phyloP scores from a whole-genome alignment of 108 stramenopile species.

The Cyclotella baltica region DNA sequence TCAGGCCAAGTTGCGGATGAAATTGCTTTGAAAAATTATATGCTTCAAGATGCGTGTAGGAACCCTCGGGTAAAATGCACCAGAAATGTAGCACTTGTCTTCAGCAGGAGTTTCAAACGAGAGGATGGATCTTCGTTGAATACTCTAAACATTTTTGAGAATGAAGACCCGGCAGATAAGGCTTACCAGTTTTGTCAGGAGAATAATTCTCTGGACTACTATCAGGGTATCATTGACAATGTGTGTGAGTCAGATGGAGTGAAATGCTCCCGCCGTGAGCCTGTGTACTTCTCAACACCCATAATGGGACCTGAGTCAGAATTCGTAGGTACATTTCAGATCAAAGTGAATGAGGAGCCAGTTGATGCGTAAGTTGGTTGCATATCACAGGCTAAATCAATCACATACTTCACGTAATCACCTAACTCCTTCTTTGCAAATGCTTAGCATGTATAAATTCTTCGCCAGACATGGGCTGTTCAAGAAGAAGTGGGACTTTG shows the following conservation, averaged over 20 bases:
- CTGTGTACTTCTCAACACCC: conserved; percentile 41
- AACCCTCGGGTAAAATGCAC: conserved; percentile 41
- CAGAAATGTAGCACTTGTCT: conserved; percentile 46
- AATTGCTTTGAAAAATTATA: conserved; percentile 48
- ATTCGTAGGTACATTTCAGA: conserved; percentile 37
- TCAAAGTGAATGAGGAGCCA: conserved; percentile 53
- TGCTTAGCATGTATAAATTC: conserved; percentile 33
- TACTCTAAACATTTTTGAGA: conserved; percentile 43
- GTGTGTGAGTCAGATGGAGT: conserved; percentile 50
- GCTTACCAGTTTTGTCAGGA: conserved; percentile 45
- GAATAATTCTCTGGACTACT: conserved; percentile 15
- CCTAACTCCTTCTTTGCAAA: not conserved
- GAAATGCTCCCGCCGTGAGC: conserved; percentile 32
- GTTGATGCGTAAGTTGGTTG: conserved; percentile 41
- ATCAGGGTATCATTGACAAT: conserved; percentile 25
- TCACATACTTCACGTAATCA: not conserved
- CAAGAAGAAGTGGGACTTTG: conserved; percentile 57
- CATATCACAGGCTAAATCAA: not conserved
- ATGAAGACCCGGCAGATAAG: conserved; percentile 58
- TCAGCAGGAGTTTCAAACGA: conserved; percentile 20
- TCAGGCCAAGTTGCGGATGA: conserved; percentile 35
- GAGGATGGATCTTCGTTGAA: conserved; percentile 40
- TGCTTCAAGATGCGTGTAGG: conserved; percentile 52
- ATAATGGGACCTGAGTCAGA: conserved; percentile 47
- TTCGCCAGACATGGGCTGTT: conserved; percentile 53